Evolutionary conservation across 2,329 filamentous ascomycete genomes (phyloP).

Genomic region (Plenodomus tracheiphilus): DNA sequence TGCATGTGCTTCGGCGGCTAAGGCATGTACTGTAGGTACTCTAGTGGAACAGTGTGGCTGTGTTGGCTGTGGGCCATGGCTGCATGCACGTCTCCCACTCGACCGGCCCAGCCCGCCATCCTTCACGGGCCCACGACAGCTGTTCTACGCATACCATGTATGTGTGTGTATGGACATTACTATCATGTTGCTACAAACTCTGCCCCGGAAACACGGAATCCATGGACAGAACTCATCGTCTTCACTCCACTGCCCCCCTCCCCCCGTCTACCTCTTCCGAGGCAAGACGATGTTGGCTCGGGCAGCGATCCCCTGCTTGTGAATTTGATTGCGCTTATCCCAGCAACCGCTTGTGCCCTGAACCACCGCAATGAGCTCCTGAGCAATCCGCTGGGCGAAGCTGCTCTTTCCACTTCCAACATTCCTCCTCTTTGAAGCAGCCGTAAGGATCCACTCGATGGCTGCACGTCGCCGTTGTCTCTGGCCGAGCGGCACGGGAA

Average conservation of each 20-base stretch:
- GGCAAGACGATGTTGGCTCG: constrained; percentile 68
- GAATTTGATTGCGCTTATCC: constrained; percentile 76
- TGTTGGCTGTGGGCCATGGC: constrained; percentile 8
- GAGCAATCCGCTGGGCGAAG: constrained; percentile 77
- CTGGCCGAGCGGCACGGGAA: constrained; percentile 75
- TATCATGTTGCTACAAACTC: background rate
- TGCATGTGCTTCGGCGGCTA: constrained; percentile 6
- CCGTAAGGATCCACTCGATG: constrained; percentile 85
- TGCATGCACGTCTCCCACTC: constrained; percentile 14
- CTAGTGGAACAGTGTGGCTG: constrained; percentile 21
- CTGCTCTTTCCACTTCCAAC: constrained; percentile 70
- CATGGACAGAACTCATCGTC: constrained; percentile 4
- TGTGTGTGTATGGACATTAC: no score
- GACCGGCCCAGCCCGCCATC: constrained; percentile 1
- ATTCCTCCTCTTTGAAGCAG: constrained; percentile 76
- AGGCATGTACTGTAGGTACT: no score
- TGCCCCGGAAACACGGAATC: background rate
- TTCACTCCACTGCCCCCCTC: background rate
- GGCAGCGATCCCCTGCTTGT: constrained; percentile 78
- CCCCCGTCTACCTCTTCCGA: constrained; percentile 28
- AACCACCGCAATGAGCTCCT: constrained; percentile 84
- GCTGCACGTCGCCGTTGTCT: constrained; percentile 78
- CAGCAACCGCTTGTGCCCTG: constrained; percentile 84
- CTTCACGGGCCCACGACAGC: background rate
- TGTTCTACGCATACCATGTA: no score